Base-by-base conservation (phyloP, 345 rosid species). In the Physaria fendleri region DNA sequence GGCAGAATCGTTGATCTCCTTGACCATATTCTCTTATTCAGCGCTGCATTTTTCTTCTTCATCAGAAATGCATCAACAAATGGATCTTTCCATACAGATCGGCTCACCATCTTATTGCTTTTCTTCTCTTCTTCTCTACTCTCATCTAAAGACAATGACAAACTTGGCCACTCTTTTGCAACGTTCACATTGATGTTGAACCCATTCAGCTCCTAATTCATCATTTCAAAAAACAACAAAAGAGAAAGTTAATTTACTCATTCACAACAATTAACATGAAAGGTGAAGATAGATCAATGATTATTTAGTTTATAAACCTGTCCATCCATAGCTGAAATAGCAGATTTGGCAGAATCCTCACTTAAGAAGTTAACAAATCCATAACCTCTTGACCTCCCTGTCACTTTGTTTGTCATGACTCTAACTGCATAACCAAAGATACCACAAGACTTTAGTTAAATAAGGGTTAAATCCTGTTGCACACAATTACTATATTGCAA, bases 301-400 rank as follows among this genome's bases (percentile, higher is more conserved):
- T 23, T 35, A 56, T 37, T 34, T 15, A 9, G 27, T 28, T 22
- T 5, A 15, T 71, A 38, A 10, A 84, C 95, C 88, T 82, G 82
- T 50, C 92, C 89, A 78, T 84, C 82, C 92, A 84, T 87, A 39
- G 81, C 72, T 5, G 85, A 81, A 50, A 79, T 5, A 9, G 95
- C 95, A 32, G 73, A 65, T 43, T 46, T 79, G 17, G 95, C 95
- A 62, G 79, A 60, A 3, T 84, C 87, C 49, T 37, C 71, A 23
- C 34, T 61, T 4, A 54, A 1, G 41, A 74, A 87, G 46, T 42
- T 75, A 32, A 84, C 85, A 75, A 82, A 84, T 43, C 95, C 95
- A 14, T 78, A 87, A 34, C 89, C 95, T 45, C 85, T 73, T 29
- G 92, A 87, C 56, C 74, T 82, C 22, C 95, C 87, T 8, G 78